Evolutionary conservation across 805 yeast genomes (phyloP).

Genomic region (Kuraishia hungarica): DNA sequence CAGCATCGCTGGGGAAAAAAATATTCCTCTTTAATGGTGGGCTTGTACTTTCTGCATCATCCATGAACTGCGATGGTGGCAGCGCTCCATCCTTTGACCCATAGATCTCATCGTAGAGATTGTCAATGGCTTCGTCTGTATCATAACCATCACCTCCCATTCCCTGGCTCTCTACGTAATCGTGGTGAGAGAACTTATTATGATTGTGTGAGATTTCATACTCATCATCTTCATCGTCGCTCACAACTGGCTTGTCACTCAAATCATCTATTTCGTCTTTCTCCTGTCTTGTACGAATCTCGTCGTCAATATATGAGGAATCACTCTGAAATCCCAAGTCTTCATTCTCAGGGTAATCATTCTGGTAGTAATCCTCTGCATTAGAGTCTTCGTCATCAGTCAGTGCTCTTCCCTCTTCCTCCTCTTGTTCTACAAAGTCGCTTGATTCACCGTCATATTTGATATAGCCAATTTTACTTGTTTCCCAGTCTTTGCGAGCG

Average conservation of each 20-base stretch:
- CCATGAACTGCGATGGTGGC: constrained; percentile 6
- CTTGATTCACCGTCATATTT: constrained; percentile 44
- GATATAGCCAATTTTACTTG: constrained; percentile 39
- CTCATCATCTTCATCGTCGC: constrained; percentile 29
- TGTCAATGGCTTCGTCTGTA: constrained; percentile 18
- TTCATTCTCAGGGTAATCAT: constrained; percentile 93
- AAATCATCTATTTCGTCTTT: constrained; percentile 4
- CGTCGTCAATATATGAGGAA: neutral
- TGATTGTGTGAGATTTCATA: constrained; percentile 24
- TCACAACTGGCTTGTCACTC: constrained; percentile 17
- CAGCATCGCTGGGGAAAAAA: constrained; percentile 49
- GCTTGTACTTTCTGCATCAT: constrained; percentile 16
- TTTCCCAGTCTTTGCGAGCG: constrained; percentile 30
- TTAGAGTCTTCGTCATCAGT: constrained; percentile 80
- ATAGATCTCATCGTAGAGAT: constrained; percentile 18
- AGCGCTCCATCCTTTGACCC: constrained; percentile 9
- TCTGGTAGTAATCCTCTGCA: constrained; percentile 86
- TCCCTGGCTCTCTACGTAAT: constrained; percentile 20
- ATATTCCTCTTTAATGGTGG: constrained; percentile 28
- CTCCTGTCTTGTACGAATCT: constrained; percentile 6
- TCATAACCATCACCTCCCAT: constrained; percentile 12
- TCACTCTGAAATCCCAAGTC: constrained; percentile 28
- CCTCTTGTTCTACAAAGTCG: constrained; percentile 30
- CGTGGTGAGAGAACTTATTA: constrained; percentile 18
- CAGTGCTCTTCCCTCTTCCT: constrained; percentile 14